Percentiles rank a stretch among this genome's conserved stretches.
phyloP scores from a whole-genome alignment of 306 rosid species.

The Arachis hypogaea region DNA sequence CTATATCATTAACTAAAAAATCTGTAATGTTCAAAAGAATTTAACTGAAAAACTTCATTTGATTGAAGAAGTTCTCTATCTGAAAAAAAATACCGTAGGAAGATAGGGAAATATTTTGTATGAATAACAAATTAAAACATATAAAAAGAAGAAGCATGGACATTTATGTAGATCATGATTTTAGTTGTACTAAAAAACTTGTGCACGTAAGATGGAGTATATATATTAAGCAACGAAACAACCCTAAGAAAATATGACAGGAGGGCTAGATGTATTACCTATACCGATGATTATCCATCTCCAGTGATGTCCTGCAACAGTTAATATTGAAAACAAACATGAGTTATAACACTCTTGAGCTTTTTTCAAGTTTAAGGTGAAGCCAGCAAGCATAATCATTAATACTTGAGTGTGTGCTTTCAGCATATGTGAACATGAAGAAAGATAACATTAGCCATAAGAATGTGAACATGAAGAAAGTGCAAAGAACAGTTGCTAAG shows the following conservation, averaged over 20 bases:
- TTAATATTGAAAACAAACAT: slow-evolving; percentile 12
- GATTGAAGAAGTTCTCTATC: too few species aligned
- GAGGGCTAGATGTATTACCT: slow-evolving; percentile 54
- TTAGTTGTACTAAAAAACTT: not conserved
- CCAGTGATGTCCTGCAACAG: slow-evolving; percentile 21
- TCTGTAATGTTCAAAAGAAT: too few species aligned
- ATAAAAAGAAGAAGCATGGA: too few species aligned
- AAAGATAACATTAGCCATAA: slow-evolving; percentile 1
- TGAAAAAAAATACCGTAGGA: too few species aligned
- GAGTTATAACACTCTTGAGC: not conserved
- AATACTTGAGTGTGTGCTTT: not conserved
- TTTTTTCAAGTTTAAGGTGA: not conserved
- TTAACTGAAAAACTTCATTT: too few species aligned
- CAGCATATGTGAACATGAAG: slow-evolving; percentile 8
- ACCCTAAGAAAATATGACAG: not conserved
- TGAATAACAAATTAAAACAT: too few species aligned
- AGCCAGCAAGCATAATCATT: not conserved
- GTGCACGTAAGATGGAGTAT: not conserved
- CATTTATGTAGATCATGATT: not conserved
- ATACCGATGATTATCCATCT: not conserved
- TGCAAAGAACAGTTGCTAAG: not conserved
- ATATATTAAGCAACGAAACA: not conserved
- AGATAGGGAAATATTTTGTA: too few species aligned
- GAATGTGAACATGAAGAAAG: slow-evolving; percentile 1
- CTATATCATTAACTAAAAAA: too few species aligned